Evolutionary conservation across 805 yeast genomes (phyloP).

Genomic region (Cyberlindnera subsufficiens): DNA sequence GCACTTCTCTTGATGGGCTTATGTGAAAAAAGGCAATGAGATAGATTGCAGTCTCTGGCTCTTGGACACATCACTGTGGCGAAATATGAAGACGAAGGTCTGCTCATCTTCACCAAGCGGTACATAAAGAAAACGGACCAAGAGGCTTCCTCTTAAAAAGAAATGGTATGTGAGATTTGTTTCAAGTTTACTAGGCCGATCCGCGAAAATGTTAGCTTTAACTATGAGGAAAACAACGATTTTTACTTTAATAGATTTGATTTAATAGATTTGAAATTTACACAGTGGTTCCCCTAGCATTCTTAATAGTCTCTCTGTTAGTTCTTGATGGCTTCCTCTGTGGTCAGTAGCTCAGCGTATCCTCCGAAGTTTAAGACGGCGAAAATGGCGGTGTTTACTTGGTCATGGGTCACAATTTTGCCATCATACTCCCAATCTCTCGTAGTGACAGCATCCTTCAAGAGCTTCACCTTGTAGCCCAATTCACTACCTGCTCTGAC

Average conservation of each 20-base stretch:
- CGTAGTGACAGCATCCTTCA: constrained; percentile 16
- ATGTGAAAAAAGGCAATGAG: constrained; percentile 29
- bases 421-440: constrained; percentile 15
- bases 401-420: constrained; percentile 5
- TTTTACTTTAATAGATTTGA: background rate
- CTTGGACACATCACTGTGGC: constrained; percentile 25
- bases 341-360: constrained; percentile 4
- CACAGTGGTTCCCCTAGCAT: background rate
- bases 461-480: constrained; percentile 11
- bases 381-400: constrained; percentile 10
- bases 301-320: too few relatives aligned
- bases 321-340: background rate
- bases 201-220: background rate
- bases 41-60: constrained; percentile 20
- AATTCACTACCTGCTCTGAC: constrained; percentile 14
- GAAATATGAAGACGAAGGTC: constrained; percentile 15
- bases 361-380: constrained; percentile 13
- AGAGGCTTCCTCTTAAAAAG: too few relatives aligned
- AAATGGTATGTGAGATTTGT: too few relatives aligned
- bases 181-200: too few relatives aligned
- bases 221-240: background rate
- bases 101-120: constrained; percentile 19
- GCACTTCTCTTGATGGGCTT: constrained; percentile 1
- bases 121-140: background rate
- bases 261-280: background rate